Evolutionary conservation across 2,329 filamentous ascomycete genomes (phyloP).

Genomic region (Aschersonia sp.): DNA sequence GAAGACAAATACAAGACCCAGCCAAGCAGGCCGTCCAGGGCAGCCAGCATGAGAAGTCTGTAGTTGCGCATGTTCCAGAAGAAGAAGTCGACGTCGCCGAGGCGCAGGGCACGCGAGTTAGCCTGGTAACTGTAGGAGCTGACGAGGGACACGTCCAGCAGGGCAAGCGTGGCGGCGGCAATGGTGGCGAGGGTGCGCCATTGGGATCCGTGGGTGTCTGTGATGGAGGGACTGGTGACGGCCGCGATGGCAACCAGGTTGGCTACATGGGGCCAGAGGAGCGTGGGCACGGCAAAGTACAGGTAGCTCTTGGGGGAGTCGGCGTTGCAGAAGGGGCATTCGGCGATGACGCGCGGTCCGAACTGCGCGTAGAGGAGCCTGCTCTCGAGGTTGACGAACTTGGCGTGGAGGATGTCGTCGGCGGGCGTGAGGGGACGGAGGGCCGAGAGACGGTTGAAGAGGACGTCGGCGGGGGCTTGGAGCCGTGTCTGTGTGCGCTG

Average conservation of each 20-base stretch:
- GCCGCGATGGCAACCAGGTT: slow-evolving; percentile 62
- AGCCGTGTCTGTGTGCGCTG: slow-evolving; percentile 62
- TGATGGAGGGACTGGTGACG: slow-evolving; percentile 54
- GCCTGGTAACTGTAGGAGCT: slow-evolving; percentile 48
- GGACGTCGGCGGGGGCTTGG: slow-evolving; percentile 69
- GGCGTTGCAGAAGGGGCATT: slow-evolving; percentile 72
- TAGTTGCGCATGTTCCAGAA: slow-evolving; percentile 54
- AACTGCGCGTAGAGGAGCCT: slow-evolving; percentile 72
- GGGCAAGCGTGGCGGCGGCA: slow-evolving; percentile 40
- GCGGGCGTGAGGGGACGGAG: slow-evolving; percentile 38
- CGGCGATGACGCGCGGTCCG: slow-evolving; percentile 58
- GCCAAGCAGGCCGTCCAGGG: slow-evolving; percentile 49
- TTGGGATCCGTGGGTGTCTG: slow-evolving; percentile 44
- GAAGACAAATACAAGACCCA: slow-evolving; percentile 58
- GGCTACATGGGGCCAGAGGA: slow-evolving; percentile 64
- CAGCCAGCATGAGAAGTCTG: slow-evolving; percentile 49
- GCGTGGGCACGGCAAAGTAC: slow-evolving; percentile 62
- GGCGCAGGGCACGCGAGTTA: slow-evolving; percentile 48
- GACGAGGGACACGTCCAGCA: slow-evolving; percentile 52
- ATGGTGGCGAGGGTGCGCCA: slow-evolving; percentile 64
- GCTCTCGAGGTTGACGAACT: slow-evolving; percentile 57
- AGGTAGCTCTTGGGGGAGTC: slow-evolving; percentile 59
- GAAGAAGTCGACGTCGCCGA: slow-evolving; percentile 53
- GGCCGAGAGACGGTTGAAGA: slow-evolving; percentile 61
- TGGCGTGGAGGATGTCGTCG: slow-evolving; percentile 52